Evolutionary conservation across 2,329 filamentous ascomycete genomes (phyloP).

Genomic region (Madurella fahalii): DNA sequence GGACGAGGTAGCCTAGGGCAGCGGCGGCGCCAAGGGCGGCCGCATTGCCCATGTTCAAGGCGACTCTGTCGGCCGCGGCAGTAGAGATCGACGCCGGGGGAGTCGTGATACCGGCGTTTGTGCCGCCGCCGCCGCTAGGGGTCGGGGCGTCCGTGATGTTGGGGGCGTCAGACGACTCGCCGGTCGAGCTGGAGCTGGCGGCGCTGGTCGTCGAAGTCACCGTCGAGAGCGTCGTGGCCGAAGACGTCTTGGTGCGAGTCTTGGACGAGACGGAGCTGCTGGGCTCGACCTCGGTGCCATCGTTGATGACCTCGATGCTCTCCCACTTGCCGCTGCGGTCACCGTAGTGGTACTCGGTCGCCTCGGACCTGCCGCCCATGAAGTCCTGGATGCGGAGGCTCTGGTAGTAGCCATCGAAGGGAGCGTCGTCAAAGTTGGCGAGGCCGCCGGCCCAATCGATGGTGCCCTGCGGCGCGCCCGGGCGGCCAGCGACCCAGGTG

Average conservation of each 20-base stretch:
- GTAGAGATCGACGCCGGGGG: constrained; percentile 2
- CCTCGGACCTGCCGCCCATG: constrained; percentile 47
- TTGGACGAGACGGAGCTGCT: constrained; percentile 18
- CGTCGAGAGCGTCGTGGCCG: constrained; percentile 23
- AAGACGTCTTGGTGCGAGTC: constrained; percentile 23
- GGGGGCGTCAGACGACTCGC: constrained; percentile 16
- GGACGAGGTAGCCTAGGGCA: constrained; percentile 25
- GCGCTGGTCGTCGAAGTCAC: constrained; percentile 21
- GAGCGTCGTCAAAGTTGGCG: constrained; percentile 48
- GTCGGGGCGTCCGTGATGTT: constrained; percentile 15
- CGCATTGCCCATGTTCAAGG: constrained; percentile 20
- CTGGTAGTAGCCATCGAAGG: constrained; percentile 56
- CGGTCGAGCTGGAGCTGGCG: constrained; percentile 12
- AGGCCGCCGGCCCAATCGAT: constrained; percentile 64
- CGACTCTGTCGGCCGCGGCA: constrained; percentile 24
- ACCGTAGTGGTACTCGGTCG: constrained; percentile 50
- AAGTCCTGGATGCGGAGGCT: constrained; percentile 52
- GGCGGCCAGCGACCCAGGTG: constrained; percentile 50
- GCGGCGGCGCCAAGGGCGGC: constrained; percentile 25
- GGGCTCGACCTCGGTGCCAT: constrained; percentile 28
- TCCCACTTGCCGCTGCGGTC: constrained; percentile 47
- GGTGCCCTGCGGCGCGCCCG: constrained; percentile 51
- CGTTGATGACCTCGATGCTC: constrained; percentile 49
- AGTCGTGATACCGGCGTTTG: constrained; percentile 23
- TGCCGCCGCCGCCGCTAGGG: constrained; percentile 29